Conservation (phyloP, 2,329 filamentous ascomycete species). For the Diaporthe sp. region DNA sequence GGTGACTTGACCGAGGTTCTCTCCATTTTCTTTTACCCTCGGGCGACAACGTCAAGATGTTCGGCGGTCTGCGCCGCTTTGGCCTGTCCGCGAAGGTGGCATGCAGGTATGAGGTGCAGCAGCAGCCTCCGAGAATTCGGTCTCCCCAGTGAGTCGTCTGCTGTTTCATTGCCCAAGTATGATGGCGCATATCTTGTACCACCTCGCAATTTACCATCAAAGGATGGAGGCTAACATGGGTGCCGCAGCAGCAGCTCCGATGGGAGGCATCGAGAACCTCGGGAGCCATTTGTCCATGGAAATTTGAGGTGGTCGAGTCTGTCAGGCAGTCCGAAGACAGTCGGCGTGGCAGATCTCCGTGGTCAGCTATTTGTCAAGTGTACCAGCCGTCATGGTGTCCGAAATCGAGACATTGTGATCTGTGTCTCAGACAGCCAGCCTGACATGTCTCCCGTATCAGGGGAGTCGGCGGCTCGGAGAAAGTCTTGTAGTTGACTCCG, state of each 20-base stretch:
- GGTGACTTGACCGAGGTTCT: neutral
- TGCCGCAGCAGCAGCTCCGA: neutral
- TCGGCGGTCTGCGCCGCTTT: neutral
- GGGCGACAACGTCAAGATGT: neutral
- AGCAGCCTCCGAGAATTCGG: neutral
- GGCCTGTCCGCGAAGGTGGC: too few species aligned
- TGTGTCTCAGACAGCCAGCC: conserved; percentile 35
- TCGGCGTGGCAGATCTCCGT: neutral
- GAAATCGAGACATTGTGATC: conserved; percentile 3
- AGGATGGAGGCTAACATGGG: neutral
- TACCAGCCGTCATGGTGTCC: neutral
- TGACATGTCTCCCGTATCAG: neutral
- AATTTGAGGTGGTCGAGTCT: too few species aligned
- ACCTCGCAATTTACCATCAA: neutral
- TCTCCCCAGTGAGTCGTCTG: neutral
- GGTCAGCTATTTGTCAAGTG: neutral
- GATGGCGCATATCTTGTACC: neutral
- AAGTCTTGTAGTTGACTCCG: neutral
- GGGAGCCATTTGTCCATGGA: neutral
- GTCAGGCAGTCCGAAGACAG: neutral
- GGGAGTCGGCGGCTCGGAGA: neutral
- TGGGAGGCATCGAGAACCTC: neutral
- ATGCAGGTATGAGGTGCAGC: neutral
- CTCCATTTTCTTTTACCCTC: neutral
- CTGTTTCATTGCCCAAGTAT: neutral